Evolutionary conservation across 176 grass and related monocot genomes (phyloP).

Genomic region (Oryza meyeriana): DNA sequence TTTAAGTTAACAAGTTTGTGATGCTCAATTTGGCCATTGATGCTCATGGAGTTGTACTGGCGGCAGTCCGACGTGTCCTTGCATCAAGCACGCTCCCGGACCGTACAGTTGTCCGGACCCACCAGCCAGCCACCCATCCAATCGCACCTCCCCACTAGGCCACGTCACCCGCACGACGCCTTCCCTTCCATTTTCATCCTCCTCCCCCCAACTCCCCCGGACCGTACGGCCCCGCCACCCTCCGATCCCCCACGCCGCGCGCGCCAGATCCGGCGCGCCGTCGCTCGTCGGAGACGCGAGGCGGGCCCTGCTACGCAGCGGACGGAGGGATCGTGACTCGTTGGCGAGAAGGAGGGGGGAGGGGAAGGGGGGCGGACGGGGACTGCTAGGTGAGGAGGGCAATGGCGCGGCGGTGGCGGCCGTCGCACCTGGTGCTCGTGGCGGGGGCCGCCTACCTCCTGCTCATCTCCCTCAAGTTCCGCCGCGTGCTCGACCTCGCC

Average conservation of each 20-base stretch:
- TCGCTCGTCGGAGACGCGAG: not conserved
- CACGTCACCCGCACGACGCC: conserved; percentile 24
- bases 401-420: conserved; percentile 63
- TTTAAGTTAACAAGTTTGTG: too few relatives aligned
- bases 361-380: not conserved
- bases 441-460: conserved; percentile 65
- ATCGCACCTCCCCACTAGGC: not conserved
- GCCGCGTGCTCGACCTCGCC: conserved; percentile 74
- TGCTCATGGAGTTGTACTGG: not conserved
- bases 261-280: conserved; percentile 22
- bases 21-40: too few relatives aligned
- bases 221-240: conserved; percentile 2
- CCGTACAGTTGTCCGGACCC: not conserved
- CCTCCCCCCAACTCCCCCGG: not conserved
- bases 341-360: not conserved
- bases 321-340: not conserved
- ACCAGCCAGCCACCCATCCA: not conserved
- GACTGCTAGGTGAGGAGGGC: not conserved
- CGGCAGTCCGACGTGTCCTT: not conserved
- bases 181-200: not conserved
- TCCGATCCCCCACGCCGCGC: not conserved
- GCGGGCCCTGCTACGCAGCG: not conserved
- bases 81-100: not conserved
- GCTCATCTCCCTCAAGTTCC: conserved; percentile 87
- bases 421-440: conserved; percentile 66